Base-by-base conservation (phyloP, 208 protist genomes). In the Crithidia fasciculata region DNA sequence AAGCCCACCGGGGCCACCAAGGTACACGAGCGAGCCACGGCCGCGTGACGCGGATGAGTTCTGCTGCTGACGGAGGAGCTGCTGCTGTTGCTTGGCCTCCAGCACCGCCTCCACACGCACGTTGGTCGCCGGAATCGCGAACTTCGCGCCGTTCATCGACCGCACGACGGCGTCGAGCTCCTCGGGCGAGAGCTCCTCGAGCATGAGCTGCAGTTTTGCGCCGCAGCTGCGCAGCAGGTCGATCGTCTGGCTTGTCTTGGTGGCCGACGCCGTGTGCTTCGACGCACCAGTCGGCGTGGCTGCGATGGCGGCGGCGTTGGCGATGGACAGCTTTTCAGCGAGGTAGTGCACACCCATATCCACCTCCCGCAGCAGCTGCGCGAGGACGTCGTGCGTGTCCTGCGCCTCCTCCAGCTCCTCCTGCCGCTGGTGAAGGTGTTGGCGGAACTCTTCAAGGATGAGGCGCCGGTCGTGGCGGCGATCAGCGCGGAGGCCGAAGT, bases 261-360 rank as follows among this genome's bases (percentile, higher is more conserved):
- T 54, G 36, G 65, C 54, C 12, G 58, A 37, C 19, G 28, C n/a
- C 45, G 43, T 39, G 50, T 58, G 50, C 54, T 78, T 65, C 41
- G 45, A 66, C 9, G 65, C 55, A 5, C 28, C 72, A 6, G 44
- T 28, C 7, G 66, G 50, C 39, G 39, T 43, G 18, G 54, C 18
- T 39, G 45, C 47, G 41, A 40, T 67, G 8, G 65, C 44, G n/a
- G 56, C 41, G 8, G 63, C 40, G 61, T 44, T 78, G 15, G 63
- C 50, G 41, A 72, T 75, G 55, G 72, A 80, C 19, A 98, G 76
- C 81, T 96, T 98, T 65, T 97, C 91, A 12, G 84, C 84, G 18
- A 98, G 81, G 66, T 96, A 92, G 63, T 95, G 88, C 36, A 98
- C 85, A 36, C 96, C 96, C 4, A 90, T 81, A 65, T 96, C 94